Base-by-base conservation (phyloP, 1,284 basidiomycete genomes). In the Sporisorium graminicola region DNA sequence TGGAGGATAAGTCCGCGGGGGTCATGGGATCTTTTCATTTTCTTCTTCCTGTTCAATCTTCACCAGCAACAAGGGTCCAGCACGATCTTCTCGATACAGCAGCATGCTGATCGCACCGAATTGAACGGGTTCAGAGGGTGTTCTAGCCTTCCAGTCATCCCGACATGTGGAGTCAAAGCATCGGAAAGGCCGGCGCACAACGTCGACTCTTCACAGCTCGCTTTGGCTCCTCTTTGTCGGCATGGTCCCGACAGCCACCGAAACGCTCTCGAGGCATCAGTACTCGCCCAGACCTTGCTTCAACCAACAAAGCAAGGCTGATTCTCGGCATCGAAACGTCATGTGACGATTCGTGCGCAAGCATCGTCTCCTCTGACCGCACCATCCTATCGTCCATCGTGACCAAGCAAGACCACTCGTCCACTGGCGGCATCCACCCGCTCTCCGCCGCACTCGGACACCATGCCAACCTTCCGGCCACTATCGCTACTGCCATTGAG, bases 261-360 rank as follows among this genome's bases (percentile, higher is more conserved):
- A 12, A 27, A 13, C 14, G 16, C 12, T 22, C 6, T 35, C 52
- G 22, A 50, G 5, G 49, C 9, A 10, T 44, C 22, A 26, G n/a
- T 46, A 35, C 49, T 31, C 22, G 12, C 2, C n/a, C 22, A n/a
- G 26, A 13, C 43, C 2, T 1, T 8, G 29, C 44, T 20, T 35
- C 43, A 22, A 10, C 43, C 12, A n/a, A 24, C 29, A 42, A 44
- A 20, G 51, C 63, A 5, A 42, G 59, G 26, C 52, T 72, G 22
- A 77, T 85, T 16, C 73, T 85, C 2, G 83, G 83, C 40, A 83
- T 85, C 27, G 83, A 85, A 43, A 81, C 82, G 12, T 84, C 82
- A 9, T 85, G 83, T 58, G 83, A 85, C 52, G 83, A 85, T 60
- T 84, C 82, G 4, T 85, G 83, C 54, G 83, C 80, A 0, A 65